Conservation (phyloP, 1,284 basidiomycete genomes). For the Caloboletus inedulis region DNA sequence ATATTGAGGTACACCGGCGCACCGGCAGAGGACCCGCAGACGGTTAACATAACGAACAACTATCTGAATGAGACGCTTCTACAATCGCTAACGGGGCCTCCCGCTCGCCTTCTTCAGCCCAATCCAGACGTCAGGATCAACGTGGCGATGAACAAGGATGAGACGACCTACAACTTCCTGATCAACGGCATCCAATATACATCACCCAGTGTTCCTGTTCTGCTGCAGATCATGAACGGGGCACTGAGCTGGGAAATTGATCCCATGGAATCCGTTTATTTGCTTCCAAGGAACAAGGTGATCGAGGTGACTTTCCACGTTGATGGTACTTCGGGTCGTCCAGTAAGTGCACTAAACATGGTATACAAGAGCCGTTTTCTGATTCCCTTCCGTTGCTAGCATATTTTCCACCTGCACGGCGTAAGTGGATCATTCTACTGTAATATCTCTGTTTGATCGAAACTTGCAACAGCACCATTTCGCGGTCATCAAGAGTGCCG, state of each 20-base stretch:
- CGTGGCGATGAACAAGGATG: slow-evolving; percentile 17
- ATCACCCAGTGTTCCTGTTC: slow-evolving; percentile 41
- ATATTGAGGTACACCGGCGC: slow-evolving; percentile 40
- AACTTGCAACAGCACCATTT: slow-evolving; percentile 14
- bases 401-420: slow-evolving; percentile 35
- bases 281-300: slow-evolving; percentile 34
- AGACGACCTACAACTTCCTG: slow-evolving; percentile 12
- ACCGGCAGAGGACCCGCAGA: slow-evolving; percentile 29
- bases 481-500: slow-evolving; percentile 23
- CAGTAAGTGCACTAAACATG: slow-evolving; percentile 6
- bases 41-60: slow-evolving; percentile 9
- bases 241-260: slow-evolving; percentile 32
- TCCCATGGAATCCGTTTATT: slow-evolving; percentile 39
- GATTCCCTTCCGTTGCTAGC: slow-evolving; percentile 9
- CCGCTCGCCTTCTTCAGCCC: slow-evolving; percentile 16
- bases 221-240: slow-evolving; percentile 49
- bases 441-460: not conserved
- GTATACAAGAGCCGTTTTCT: not conserved
- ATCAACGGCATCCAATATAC: slow-evolving; percentile 34
- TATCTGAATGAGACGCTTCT: slow-evolving; percentile 31
- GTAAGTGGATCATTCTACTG: slow-evolving; percentile 9
- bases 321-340: slow-evolving; percentile 1
- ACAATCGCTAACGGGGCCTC: slow-evolving; percentile 25
- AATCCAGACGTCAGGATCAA: slow-evolving; percentile 32
- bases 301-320: slow-evolving; percentile 33